A percentile compares a stretch with the other conserved stretches of the same genome.
Evolutionary conservation across 2,329 filamentous ascomycete species (phyloP).

Genomic region (Fusarium mundagurra): DNA sequence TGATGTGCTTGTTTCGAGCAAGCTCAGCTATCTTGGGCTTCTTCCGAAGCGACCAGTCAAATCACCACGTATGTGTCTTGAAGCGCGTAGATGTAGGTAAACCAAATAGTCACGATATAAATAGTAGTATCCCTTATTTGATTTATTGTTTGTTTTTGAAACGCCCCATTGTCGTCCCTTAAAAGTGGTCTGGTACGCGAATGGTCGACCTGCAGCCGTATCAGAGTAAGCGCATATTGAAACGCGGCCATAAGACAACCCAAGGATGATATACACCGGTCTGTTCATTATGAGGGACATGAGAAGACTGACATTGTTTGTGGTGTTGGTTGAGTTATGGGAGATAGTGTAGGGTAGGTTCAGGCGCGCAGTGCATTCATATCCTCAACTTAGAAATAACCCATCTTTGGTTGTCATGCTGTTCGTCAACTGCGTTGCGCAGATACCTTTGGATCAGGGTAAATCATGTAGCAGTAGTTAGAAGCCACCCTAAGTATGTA

Average conservation of each 20-base stretch:
- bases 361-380: neutral
- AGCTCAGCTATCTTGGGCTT: conserved; percentile 10
- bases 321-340: neutral
- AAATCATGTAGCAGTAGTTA: neutral
- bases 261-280: neutral
- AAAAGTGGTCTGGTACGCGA: neutral
- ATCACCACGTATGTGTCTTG: neutral
- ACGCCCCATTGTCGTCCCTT: neutral
- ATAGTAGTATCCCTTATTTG: neutral
- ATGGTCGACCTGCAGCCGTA: neutral
- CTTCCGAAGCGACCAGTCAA: conserved; percentile 21
- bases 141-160: neutral
- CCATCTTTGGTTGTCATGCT: neutral
- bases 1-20: conserved; percentile 29
- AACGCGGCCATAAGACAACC: neutral
- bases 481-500: neutral
- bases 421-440: neutral
- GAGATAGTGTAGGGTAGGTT: neutral
- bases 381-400: neutral
- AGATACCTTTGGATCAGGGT: neutral
- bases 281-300: neutral
- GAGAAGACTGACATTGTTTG: neutral
- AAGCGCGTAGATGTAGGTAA: conserved; percentile 17
- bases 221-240: conserved; percentile 21
- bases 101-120: neutral